A percentile compares a stretch with the other conserved stretches of the same genome.
Evolutionary conservation across 129 eudicot genomes (phyloP).

Genomic region (Silybum marianum): DNA sequence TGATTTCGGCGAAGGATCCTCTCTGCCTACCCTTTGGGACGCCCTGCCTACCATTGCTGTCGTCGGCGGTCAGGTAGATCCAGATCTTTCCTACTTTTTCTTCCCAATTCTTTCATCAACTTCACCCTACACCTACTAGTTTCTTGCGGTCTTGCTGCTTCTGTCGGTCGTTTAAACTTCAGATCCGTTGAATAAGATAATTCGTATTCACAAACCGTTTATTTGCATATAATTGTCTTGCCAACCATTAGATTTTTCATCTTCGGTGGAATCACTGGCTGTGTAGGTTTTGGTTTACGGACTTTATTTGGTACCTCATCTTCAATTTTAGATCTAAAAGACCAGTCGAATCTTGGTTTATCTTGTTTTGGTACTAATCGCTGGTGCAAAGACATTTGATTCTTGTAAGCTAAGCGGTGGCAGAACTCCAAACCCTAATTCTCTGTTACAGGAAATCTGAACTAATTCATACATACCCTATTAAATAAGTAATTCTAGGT

Average conservation of each 20-base stretch:
- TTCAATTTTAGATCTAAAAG: slow-evolving; percentile 21
- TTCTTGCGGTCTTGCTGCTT: not conserved
- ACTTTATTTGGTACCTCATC: not conserved
- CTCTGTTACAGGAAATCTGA: not conserved
- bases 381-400: not conserved
- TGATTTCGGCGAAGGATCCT: slow-evolving; percentile 87
- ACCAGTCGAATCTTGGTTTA: not conserved
- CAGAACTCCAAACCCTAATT: not conserved
- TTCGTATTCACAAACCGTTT: not conserved
- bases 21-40: slow-evolving; percentile 94
- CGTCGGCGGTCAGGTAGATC: slow-evolving; percentile 78
- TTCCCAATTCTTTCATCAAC: not conserved
- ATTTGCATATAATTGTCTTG: not conserved
- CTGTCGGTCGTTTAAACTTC: not conserved
- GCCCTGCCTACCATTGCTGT: slow-evolving; percentile 95
- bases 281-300: slow-evolving; percentile 2
- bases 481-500: not conserved
- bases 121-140: not conserved
- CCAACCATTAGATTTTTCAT: not conserved
- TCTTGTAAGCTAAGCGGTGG: not conserved
- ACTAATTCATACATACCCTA: not conserved
- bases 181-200: slow-evolving; percentile 21
- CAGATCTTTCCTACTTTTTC: slow-evolving; percentile 12
- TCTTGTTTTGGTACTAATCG: not conserved
- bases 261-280: not conserved